These are phyloP conservation scores for Beauveria sp. DNA, from an alignment of 2,329 filamentous ascomycete species.

Conservation along the genomic window DNA sequence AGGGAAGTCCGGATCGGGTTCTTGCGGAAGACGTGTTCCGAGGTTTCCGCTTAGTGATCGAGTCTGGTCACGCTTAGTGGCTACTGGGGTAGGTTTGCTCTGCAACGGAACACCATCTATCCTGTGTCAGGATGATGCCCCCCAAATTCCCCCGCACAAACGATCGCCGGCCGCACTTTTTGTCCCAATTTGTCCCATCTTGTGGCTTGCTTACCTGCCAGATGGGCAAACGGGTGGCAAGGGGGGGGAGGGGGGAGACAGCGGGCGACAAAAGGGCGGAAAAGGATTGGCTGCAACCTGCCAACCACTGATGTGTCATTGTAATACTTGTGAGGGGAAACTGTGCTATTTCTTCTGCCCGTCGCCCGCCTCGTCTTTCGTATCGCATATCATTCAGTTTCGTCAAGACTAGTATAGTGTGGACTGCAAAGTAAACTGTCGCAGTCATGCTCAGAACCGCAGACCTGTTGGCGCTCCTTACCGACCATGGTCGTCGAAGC, in stretches of 20 bases:
- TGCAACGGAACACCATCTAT: too few species aligned
- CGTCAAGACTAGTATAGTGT: neutral
- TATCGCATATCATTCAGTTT: too few species aligned
- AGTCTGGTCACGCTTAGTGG: neutral
- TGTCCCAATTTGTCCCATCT: neutral
- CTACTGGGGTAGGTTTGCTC: neutral
- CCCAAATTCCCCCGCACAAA: neutral
- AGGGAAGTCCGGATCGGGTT: neutral
- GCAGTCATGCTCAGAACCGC: neutral
- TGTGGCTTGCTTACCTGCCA: neutral
- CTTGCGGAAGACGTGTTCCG: conserved; percentile 2
- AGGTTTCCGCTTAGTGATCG: neutral
- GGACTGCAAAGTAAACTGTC: neutral
- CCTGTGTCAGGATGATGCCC: neutral
- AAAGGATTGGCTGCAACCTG: neutral
- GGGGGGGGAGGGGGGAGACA: neutral
- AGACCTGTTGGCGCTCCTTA: neutral
- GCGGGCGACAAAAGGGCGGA: neutral
- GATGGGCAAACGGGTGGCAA: neutral
- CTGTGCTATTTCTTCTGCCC: neutral
- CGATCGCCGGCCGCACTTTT: neutral
- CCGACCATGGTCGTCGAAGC: neutral
- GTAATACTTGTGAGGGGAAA: neutral
- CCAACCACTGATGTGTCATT: conserved; percentile 6
- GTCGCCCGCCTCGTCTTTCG: neutral